These are phyloP conservation scores for Alternaria sp. DNA, from an alignment of 2,329 filamentous ascomycete genomes.

Conservation along the genomic window DNA sequence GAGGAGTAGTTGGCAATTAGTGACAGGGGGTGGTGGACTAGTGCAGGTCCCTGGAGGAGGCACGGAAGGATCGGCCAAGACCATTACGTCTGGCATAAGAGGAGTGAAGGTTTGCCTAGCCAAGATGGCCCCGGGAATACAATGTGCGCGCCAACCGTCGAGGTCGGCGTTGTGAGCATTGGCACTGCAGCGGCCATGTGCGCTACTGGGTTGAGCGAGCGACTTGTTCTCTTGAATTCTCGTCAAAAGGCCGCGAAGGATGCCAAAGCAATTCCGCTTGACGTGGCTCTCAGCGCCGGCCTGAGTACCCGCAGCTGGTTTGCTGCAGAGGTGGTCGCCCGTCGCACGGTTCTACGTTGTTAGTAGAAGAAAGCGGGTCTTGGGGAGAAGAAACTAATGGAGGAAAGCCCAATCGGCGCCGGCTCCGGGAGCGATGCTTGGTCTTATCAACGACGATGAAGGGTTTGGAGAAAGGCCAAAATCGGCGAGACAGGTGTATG, in stretches of 20 bases:
- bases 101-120: constrained; percentile 1
- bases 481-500: constrained; percentile 9
- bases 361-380: constrained; percentile 18
- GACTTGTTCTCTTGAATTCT: neutral
- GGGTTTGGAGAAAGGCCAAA: constrained; percentile 1
- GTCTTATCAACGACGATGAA: neutral
- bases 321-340: constrained; percentile 1
- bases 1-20: neutral
- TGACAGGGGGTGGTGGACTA: neutral
- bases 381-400: constrained; percentile 7
- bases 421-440: constrained; percentile 1
- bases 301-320: constrained; percentile 2
- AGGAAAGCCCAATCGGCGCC: constrained; percentile 10
- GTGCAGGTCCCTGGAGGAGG: constrained; percentile 15
- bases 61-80: constrained; percentile 7
- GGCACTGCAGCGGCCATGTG: neutral
- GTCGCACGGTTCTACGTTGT: constrained; percentile 13
- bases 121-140: neutral
- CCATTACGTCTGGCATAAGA: neutral
- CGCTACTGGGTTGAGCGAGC: neutral
- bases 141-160: neutral
- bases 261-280: constrained; percentile 4
- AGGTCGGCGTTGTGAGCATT: neutral
- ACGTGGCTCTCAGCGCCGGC: neutral
- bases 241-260: neutral